Evolutionary conservation across 2,329 filamentous ascomycete species (phyloP).

Genomic region (Huntiella moniliformis): DNA sequence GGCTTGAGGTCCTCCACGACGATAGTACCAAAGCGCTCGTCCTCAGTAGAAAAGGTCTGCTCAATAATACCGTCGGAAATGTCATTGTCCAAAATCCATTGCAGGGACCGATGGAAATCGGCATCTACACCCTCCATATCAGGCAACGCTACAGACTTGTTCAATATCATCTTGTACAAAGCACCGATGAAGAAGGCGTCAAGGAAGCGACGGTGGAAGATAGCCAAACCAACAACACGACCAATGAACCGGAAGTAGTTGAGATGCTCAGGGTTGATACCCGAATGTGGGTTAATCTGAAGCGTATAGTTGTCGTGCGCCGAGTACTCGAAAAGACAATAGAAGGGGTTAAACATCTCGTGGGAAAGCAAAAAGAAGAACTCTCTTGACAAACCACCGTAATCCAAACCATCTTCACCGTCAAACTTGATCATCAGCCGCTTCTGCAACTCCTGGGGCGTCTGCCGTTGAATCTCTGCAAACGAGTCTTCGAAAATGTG

Average conservation of each 20-base stretch:
- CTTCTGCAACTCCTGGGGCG: conserved; percentile 91
- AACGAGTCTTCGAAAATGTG: conserved; percentile 99
- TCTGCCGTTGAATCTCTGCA: conserved; percentile 93
- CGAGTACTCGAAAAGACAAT: conserved; percentile 98
- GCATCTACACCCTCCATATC: conserved; percentile 99
- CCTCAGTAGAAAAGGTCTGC: conserved; percentile 90
- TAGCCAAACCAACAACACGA: conserved; percentile 85
- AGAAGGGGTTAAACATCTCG: conserved; percentile 99
- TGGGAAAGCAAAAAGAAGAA: conserved; percentile 99
- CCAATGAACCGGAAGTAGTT: conserved; percentile 99
- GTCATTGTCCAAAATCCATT: conserved; percentile 97
- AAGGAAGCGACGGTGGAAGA: conserved; percentile 93
- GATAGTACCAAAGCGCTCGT: conserved; percentile 89
- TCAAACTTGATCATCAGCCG: conserved; percentile 99
- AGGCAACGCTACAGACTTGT: conserved; percentile 74
- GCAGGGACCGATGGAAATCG: conserved; percentile 88
- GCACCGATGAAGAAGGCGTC: conserved; percentile 99
- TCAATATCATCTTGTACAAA: conserved; percentile 97
- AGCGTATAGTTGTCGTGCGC: conserved; percentile 99
- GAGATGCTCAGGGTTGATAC: conserved; percentile 96
- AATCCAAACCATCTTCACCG: conserved; percentile 92
- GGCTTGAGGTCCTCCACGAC: conserved; percentile 89
- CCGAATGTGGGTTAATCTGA: conserved; percentile 97
- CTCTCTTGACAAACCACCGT: conserved; percentile 90
- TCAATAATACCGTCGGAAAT: conserved; percentile 83